Conservation (phyloP, 2,329 filamentous ascomycete species). For the Cercospora brassicicola region DNA sequence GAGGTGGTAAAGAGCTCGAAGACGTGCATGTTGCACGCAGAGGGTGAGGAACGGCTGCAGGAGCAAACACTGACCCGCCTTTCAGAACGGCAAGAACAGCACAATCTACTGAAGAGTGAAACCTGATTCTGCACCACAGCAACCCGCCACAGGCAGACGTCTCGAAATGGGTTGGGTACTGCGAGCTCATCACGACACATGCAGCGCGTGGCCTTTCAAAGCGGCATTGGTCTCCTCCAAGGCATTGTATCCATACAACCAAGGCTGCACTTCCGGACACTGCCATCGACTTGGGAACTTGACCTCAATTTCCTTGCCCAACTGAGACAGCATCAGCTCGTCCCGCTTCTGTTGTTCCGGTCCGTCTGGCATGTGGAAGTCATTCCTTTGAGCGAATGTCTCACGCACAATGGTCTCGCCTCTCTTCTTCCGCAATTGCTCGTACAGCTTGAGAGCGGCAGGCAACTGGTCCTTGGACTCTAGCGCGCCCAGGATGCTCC, state of each 20-base stretch:
- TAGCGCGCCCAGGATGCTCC: constrained; percentile 56
- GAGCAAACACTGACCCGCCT: not conserved
- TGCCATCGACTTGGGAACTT: constrained; percentile 64
- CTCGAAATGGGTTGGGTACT: too few relatives aligned
- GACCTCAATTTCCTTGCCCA: constrained; percentile 54
- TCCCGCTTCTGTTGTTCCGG: constrained; percentile 61
- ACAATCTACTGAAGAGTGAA: not conserved
- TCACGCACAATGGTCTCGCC: constrained; percentile 60
- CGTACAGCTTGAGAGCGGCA: constrained; percentile 46
- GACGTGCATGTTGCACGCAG: not conserved
- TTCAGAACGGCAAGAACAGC: not conserved
- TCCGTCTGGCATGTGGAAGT: constrained; percentile 51
- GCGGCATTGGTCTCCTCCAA: constrained; percentile 51
- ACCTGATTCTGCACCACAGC: not conserved
- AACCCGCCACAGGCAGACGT: too few relatives aligned
- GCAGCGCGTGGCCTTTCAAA: constrained; percentile 17
- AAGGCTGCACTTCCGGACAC: constrained; percentile 63
- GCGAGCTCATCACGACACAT: too few relatives aligned
- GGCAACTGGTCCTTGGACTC: constrained; percentile 44
- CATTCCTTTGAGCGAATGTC: constrained; percentile 55
- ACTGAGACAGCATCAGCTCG: constrained; percentile 56
- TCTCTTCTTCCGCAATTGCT: constrained; percentile 50
- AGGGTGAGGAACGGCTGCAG: not conserved
- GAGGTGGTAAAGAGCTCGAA: not conserved
- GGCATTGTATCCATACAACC: constrained; percentile 66